These are phyloP conservation scores for Petrea volubilis DNA, from an alignment of 257 asterid species.

Conservation along the genomic window DNA sequence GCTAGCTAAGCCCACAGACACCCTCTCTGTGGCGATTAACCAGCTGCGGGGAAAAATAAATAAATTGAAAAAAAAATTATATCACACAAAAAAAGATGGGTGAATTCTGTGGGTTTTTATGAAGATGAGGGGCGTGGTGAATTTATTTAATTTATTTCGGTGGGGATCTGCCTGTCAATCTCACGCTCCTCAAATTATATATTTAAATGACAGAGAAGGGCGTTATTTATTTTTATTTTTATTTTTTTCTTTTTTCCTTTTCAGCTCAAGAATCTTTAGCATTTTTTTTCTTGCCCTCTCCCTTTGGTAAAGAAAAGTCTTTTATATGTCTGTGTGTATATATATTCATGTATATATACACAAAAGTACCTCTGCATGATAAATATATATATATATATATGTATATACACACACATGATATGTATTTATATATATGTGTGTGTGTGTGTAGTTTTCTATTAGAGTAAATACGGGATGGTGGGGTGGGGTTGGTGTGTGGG, in stretches of 20 bases:
- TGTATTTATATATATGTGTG: conserved; percentile 1
- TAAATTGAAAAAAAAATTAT: conserved; percentile 23
- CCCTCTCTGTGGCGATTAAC: conserved; percentile 8
- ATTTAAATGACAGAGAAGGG: conserved; percentile 12
- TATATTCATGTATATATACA: no score
- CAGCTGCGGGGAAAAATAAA: conserved; percentile 23
- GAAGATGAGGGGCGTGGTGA: conserved; percentile 79
- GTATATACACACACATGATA: neutral
- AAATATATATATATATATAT: conserved; percentile 1
- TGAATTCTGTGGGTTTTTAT: conserved; percentile 86
- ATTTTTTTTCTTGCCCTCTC: conserved; percentile 25
- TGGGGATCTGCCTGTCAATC: conserved; percentile 97
- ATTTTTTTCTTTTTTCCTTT: conserved; percentile 19
- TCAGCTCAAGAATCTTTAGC: conserved; percentile 53
- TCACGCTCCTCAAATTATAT: conserved; percentile 46
- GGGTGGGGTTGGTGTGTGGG: no score
- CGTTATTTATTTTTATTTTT: conserved; percentile 12
- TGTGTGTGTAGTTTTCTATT: no score
- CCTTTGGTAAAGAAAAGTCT: conserved; percentile 21
- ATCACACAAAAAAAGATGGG: conserved; percentile 54
- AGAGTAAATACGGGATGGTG: no score
- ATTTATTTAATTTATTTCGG: conserved; percentile 80
- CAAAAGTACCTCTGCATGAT: neutral
- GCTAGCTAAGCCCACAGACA: conserved; percentile 24
- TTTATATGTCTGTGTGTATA: neutral